Conservation (phyloP, 208 protist genomes). For the Leishmania arabica region DNA sequence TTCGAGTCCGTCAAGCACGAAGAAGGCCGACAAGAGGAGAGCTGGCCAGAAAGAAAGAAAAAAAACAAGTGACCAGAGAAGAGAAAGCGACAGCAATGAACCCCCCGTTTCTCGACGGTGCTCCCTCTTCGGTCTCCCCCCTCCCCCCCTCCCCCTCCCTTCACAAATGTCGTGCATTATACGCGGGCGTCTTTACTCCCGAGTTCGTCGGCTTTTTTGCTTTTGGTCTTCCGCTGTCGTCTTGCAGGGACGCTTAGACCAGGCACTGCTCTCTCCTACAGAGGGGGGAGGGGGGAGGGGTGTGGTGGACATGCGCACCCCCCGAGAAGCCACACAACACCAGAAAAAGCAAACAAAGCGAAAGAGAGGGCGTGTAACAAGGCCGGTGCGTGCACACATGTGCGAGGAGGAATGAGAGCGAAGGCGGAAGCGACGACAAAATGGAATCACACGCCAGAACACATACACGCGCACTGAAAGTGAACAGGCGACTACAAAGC, state of each 20-base stretch:
- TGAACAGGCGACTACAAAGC: too few relatives aligned
- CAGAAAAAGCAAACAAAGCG: background rate
- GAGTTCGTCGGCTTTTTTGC: background rate
- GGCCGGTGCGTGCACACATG: background rate
- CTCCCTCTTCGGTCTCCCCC: background rate
- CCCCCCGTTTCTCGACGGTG: background rate
- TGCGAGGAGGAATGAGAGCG: background rate
- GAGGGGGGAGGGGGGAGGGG: background rate
- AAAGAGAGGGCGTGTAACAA: background rate
- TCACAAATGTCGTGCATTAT: background rate
- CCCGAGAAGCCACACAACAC: constrained; percentile 5
- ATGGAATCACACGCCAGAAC: too few relatives aligned
- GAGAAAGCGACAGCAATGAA: background rate
- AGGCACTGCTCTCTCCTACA: background rate
- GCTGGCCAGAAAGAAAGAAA: background rate
- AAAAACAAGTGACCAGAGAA: background rate
- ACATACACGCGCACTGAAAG: too few relatives aligned
- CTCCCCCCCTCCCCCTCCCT: background rate
- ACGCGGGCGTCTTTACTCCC: background rate
- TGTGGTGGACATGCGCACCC: background rate
- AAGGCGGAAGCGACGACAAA: background rate
- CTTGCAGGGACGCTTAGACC: background rate
- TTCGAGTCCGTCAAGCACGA: background rate
- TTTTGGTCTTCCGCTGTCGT: background rate
- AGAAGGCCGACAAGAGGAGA: background rate